Conservation (phyloP, 257 asterid genomes). For the Nemophila menziesii region DNA sequence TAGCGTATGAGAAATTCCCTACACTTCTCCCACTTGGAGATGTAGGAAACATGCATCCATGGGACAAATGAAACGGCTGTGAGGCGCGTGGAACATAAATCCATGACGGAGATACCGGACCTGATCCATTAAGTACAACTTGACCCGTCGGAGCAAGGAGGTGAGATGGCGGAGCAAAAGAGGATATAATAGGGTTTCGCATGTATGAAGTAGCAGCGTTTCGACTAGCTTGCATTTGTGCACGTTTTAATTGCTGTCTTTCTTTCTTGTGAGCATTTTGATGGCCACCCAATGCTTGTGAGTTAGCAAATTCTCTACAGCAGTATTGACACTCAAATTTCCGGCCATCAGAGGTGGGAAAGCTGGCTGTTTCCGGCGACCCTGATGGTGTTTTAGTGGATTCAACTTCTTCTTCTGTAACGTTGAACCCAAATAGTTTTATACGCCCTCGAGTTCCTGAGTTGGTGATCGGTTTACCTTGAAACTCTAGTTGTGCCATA, state of each 20-base stretch:
- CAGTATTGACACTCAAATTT: constrained; percentile 96
- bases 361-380: constrained; percentile 34
- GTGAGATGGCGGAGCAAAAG: constrained; percentile 77
- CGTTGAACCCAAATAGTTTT: constrained; percentile 80
- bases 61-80: constrained; percentile 58
- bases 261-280: constrained; percentile 97
- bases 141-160: constrained; percentile 50
- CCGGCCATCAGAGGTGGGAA: constrained; percentile 53
- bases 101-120: constrained; percentile 43
- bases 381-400: constrained; percentile 29
- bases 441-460: constrained; percentile 33
- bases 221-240: constrained; percentile 75
- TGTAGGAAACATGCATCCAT: constrained; percentile 53
- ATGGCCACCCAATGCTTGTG: constrained; percentile 94
- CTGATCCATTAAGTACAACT: constrained; percentile 19
- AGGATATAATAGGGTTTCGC: constrained; percentile 80
- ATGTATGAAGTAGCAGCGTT: constrained; percentile 85
- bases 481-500: constrained; percentile 58
- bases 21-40: constrained; percentile 28
- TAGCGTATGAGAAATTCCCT: constrained; percentile 35
- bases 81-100: constrained; percentile 67
- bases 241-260: constrained; percentile 83
- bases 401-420: constrained; percentile 40
- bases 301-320: constrained; percentile 86
- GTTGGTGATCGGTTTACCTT: constrained; percentile 31